Conservation (phyloP, 129 eudicot genomes). For the Centaurea solstitialis region DNA sequence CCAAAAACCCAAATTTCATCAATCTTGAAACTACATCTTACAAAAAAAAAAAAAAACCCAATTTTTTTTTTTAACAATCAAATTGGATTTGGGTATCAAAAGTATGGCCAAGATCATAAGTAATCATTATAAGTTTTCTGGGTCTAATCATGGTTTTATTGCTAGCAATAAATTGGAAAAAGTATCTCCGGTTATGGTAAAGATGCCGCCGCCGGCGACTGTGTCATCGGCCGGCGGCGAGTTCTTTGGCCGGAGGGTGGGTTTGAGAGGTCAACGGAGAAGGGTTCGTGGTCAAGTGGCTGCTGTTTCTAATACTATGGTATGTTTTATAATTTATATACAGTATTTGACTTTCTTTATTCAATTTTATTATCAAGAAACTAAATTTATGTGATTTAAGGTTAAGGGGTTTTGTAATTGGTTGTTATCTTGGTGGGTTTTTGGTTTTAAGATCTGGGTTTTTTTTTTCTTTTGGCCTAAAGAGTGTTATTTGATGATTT, state of each 20-base stretch:
- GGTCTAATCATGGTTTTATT: slow-evolving; percentile 32
- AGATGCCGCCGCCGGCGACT: slow-evolving; percentile 24
- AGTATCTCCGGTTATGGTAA: slow-evolving; percentile 21
- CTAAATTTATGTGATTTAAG: neutral
- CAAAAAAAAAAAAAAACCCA: slow-evolving; percentile 7
- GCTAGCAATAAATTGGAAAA: slow-evolving; percentile 9
- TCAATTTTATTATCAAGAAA: neutral
- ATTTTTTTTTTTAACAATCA: neutral
- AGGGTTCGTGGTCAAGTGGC: slow-evolving; percentile 10
- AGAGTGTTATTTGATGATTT: neutral
- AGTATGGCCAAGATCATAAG: slow-evolving; percentile 31
- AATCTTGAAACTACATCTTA: slow-evolving; percentile 11
- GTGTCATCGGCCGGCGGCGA: slow-evolving; percentile 25
- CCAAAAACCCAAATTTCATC: slow-evolving; percentile 6
- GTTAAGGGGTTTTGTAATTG: neutral
- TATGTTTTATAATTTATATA: neutral
- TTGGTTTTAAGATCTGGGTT: neutral
- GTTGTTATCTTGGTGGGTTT: neutral
- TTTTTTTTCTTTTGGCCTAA: neutral
- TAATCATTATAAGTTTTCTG: slow-evolving; percentile 20
- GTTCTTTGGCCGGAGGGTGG: slow-evolving; percentile 33
- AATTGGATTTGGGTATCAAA: neutral
- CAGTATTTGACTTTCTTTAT: neutral
- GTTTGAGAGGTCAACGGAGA: slow-evolving; percentile 13
- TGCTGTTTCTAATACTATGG: slow-evolving; percentile 30